A percentile compares a stretch with the other conserved stretches of the same genome.
Evolutionary conservation across 2,329 filamentous ascomycete species (phyloP).

Genomic region (Aspergillus sp.): DNA sequence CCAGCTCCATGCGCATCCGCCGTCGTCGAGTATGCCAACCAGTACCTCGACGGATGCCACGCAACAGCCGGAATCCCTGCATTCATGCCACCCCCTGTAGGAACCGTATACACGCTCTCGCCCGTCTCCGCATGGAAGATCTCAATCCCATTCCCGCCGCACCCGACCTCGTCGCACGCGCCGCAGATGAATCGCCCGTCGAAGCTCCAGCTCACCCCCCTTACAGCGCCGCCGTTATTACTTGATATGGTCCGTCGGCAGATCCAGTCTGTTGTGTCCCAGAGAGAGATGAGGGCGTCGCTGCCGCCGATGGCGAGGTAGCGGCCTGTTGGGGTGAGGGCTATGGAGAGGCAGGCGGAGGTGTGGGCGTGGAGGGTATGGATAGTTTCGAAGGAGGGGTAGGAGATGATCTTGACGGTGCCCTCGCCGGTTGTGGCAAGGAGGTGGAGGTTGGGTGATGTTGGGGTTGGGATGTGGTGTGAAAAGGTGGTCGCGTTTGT

Average conservation of each 20-base stretch:
- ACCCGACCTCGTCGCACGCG: slow-evolving; percentile 52
- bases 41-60: slow-evolving; percentile 56
- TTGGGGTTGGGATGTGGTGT: slow-evolving; percentile 42
- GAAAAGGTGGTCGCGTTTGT: slow-evolving; percentile 56
- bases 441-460: slow-evolving; percentile 45
- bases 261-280: slow-evolving; percentile 57
- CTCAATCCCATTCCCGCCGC: slow-evolving; percentile 50
- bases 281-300: slow-evolving; percentile 55
- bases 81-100: slow-evolving; percentile 40
- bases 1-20: slow-evolving; percentile 46
- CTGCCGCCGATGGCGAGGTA: slow-evolving; percentile 55
- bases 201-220: slow-evolving; percentile 56
- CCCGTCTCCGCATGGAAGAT: slow-evolving; percentile 57
- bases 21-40: slow-evolving; percentile 53
- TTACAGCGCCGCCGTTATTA: slow-evolving; percentile 49
- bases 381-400: slow-evolving; percentile 49
- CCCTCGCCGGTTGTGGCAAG: slow-evolving; percentile 56
- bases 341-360: slow-evolving; percentile 52
- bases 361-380: slow-evolving; percentile 55
- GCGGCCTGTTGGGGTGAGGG: slow-evolving; percentile 52
- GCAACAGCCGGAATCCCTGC: slow-evolving; percentile 51
- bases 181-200: slow-evolving; percentile 55
- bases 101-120: slow-evolving; percentile 52
- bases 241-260: slow-evolving; percentile 54
- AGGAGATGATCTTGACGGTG: slow-evolving; percentile 53